Percentiles rank a stretch among this genome's conserved stretches.
Conservation (phyloP, 306 rosid species). For the Castanea sativa region DNA sequence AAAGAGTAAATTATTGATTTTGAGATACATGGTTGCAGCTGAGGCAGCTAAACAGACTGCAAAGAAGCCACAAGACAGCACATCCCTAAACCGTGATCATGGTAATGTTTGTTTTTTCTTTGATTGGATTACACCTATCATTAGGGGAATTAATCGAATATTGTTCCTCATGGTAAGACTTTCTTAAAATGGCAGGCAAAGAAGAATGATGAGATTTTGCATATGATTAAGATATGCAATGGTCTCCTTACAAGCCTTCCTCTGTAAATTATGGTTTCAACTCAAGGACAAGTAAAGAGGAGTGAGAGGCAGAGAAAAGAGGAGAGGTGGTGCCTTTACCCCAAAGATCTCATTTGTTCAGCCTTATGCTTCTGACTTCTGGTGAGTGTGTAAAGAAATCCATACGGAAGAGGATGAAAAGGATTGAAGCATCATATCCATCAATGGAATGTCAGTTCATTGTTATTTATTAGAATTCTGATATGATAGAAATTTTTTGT, state of each 20-base stretch:
- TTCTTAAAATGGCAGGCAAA: constrained; percentile 41
- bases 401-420: neutral
- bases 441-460: neutral
- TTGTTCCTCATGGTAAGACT: constrained; percentile 18
- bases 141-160: neutral
- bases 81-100: constrained; percentile 25
- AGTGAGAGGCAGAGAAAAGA: constrained; percentile 10
- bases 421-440: neutral
- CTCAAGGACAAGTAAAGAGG: neutral
- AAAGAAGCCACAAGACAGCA: constrained; percentile 37
- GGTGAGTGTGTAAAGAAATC: neutral
- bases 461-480: neutral
- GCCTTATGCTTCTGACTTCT: neutral
- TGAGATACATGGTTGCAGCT: constrained; percentile 45
- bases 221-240: constrained; percentile 2
- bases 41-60: constrained; percentile 40
- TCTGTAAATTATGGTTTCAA: neutral
- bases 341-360: neutral
- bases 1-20: constrained; percentile 13
- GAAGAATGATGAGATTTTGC: constrained; percentile 25
- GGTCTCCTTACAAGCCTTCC: constrained; percentile 16
- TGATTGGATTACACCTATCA: neutral
- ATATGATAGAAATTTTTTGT: neutral
- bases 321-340: neutral
- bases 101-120: constrained; percentile 30